phyloP scores from a whole-genome alignment of 306 rosid species.

The Casuarina glauca region DNA sequence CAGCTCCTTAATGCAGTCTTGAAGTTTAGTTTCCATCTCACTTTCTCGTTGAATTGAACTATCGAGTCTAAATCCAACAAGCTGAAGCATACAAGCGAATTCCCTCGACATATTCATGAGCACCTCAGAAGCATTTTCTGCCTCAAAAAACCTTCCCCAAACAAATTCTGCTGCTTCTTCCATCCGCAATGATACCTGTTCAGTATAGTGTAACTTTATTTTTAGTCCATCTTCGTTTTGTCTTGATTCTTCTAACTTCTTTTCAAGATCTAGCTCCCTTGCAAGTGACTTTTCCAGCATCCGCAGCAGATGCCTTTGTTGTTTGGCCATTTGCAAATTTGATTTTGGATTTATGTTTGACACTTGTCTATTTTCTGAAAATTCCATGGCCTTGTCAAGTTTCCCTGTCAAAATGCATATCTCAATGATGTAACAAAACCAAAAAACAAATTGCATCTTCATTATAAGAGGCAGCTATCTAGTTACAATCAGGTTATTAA shows the following conservation, averaged over 20 bases:
- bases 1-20: conserved; percentile 48
- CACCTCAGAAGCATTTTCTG: conserved; percentile 78
- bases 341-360: conserved; percentile 45
- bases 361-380: conserved; percentile 45
- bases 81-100: conserved; percentile 66
- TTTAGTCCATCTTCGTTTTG: conserved; percentile 65
- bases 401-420: conserved; percentile 55
- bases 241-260: conserved; percentile 71
- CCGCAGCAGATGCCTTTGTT: conserved; percentile 70
- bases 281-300: conserved; percentile 87
- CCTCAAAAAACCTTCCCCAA: conserved; percentile 98
- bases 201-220: conserved; percentile 73
- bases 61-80: conserved; percentile 58
- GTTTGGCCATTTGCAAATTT: conserved; percentile 56
- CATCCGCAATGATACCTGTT: conserved; percentile 74
- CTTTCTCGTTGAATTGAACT: conserved; percentile 61
- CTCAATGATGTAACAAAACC: conserved; percentile 31
- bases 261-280: conserved; percentile 88
- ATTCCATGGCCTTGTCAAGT: conserved; percentile 39
- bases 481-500: conserved; percentile 22
- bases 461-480: conserved; percentile 11
- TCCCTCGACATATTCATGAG: conserved; percentile 83
- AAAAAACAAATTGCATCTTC: conserved; percentile 16
- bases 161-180: conserved; percentile 87
- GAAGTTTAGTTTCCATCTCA: conserved; percentile 51